A percentile compares a stretch with the other conserved stretches of the same genome.
phyloP scores from a whole-genome alignment of 2,329 filamentous ascomycete genomes.

The Microascus cirrosus region DNA sequence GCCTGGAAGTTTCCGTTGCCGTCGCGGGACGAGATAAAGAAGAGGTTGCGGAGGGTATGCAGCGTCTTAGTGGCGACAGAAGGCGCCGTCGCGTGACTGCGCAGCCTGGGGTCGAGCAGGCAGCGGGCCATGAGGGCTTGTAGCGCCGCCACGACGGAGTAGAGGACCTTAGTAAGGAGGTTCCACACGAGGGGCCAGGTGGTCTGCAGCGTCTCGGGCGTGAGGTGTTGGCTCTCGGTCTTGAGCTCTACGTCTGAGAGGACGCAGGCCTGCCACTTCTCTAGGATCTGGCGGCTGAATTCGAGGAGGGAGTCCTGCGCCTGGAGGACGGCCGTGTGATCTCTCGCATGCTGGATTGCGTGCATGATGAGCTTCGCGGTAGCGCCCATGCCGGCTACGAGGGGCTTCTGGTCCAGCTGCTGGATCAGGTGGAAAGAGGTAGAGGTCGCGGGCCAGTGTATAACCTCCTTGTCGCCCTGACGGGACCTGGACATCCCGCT shows the following conservation, averaged over 20 bases:
- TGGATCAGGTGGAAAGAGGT: constrained; percentile 50
- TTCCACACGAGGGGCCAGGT: constrained; percentile 67
- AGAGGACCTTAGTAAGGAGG: constrained; percentile 63
- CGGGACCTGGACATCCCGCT: constrained; percentile 10
- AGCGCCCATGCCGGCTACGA: constrained; percentile 57
- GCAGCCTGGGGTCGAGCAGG: constrained; percentile 34
- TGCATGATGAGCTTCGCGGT: constrained; percentile 55
- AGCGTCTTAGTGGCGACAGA: constrained; percentile 60
- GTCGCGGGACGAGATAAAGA: constrained; percentile 69
- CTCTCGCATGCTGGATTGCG: constrained; percentile 43
- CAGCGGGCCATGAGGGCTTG: constrained; percentile 60
- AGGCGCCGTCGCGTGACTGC: constrained; percentile 36
- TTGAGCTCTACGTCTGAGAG: constrained; percentile 62
- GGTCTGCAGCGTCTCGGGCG: constrained; percentile 50
- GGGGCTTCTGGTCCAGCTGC: constrained; percentile 45
- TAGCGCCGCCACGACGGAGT: constrained; percentile 63
- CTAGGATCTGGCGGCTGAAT: constrained; percentile 55
- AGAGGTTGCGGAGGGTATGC: constrained; percentile 63
- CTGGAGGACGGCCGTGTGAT: constrained; percentile 32
- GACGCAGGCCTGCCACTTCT: constrained; percentile 64
- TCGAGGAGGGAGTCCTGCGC: constrained; percentile 51
- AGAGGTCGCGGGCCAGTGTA: constrained; percentile 48
- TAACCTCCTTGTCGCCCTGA: not conserved
- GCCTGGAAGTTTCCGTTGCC: constrained; percentile 68
- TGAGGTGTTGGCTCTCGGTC: constrained; percentile 52